Percentiles rank a stretch among this genome's conserved stretches.
Conservation (phyloP, 2,329 filamentous ascomycete species). For the Rutstroemia sp. region DNA sequence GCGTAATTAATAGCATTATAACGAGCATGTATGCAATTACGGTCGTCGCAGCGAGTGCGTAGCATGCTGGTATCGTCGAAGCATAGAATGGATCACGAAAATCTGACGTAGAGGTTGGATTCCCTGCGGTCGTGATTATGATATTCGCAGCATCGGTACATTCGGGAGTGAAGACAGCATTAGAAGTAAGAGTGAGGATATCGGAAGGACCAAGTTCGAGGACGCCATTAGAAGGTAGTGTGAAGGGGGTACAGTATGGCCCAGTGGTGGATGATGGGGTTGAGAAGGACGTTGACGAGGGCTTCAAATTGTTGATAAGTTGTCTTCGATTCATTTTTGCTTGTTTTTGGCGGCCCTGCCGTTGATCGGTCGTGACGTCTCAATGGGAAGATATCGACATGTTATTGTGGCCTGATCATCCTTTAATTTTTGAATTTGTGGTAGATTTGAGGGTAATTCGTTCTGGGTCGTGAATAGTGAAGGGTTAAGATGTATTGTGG, state of each 20-base stretch:
- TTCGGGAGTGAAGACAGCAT: slow-evolving; percentile 41
- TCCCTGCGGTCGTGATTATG: slow-evolving; percentile 18
- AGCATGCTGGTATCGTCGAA: slow-evolving; percentile 86
- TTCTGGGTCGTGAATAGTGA: no score
- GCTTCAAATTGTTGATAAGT: slow-evolving; percentile 21
- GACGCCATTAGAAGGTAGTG: slow-evolving; percentile 51
- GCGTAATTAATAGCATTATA: slow-evolving; percentile 82
- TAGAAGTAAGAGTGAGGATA: slow-evolving; percentile 36
- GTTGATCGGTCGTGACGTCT: slow-evolving; percentile 11
- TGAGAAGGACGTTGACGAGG: slow-evolving; percentile 21
- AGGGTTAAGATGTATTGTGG: no score
- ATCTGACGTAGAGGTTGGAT: slow-evolving; percentile 34
- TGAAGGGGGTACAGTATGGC: slow-evolving; percentile 53
- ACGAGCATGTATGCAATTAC: slow-evolving; percentile 82
- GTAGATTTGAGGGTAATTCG: no score
- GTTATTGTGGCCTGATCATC: background rate
- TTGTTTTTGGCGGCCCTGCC: slow-evolving; percentile 22
- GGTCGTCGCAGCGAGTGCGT: slow-evolving; percentile 85
- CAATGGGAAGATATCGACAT: slow-evolving; percentile 11
- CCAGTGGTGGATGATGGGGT: slow-evolving; percentile 31
- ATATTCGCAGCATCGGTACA: slow-evolving; percentile 36
- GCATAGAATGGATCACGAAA: slow-evolving; percentile 86
- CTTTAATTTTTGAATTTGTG: background rate
- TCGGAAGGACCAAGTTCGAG: slow-evolving; percentile 32
- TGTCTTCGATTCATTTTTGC: slow-evolving; percentile 25